Evolutionary conservation across 163 green algal genomes (phyloP), one percentile per base, ranked within the genome.

Genomic region (Volvox carteri): DNA sequence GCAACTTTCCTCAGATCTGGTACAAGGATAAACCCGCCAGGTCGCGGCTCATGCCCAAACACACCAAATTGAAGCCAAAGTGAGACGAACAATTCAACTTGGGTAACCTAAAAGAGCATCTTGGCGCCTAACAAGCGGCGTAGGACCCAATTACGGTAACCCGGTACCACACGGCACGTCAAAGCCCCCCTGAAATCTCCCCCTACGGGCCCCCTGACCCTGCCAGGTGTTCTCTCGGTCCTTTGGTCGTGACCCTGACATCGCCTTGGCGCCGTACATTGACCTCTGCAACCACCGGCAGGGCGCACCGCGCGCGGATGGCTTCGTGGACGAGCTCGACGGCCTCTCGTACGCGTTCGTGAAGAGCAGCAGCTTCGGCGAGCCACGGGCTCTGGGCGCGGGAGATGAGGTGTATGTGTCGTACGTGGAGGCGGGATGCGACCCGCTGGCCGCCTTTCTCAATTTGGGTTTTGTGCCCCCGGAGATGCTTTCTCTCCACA

Each of bases 391-490:
- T 35, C 37, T 88, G 68, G 50, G 23, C 35, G 83, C 72, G 11
- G 83, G 83, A 4, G 83, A 88, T 0, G 83, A 92, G 65, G 5
- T 90, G 30, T 92, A 84, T 42, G 70, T 92, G 1, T 90, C 83
- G 33, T 92, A 92, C 39, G 30, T 76, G 8, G 30, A 74, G 14
- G 44, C 33, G 6, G 41, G 30, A 3, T 50, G 74, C 21, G 65
- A 90, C 52, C 70, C 88, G 11, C 46, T 78, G 42, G 30, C 62
- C 4, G 73, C 88, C 0, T 90, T 87, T 41, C 74, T 92, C 1
- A 90, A 90, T 68, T 80, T 92, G 28, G 88, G 88, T 0, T 92
- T 92, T 41, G 88, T 92, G 44, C 88, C 88, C 23, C 83, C 84
- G 1, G 88, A 90, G 84, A 14, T 88, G 65, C 30, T 73, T 9